These are phyloP conservation scores for Emericellopsis atlantica DNA, from an alignment of 2,329 filamentous ascomycete genomes.

Conservation along the genomic window DNA sequence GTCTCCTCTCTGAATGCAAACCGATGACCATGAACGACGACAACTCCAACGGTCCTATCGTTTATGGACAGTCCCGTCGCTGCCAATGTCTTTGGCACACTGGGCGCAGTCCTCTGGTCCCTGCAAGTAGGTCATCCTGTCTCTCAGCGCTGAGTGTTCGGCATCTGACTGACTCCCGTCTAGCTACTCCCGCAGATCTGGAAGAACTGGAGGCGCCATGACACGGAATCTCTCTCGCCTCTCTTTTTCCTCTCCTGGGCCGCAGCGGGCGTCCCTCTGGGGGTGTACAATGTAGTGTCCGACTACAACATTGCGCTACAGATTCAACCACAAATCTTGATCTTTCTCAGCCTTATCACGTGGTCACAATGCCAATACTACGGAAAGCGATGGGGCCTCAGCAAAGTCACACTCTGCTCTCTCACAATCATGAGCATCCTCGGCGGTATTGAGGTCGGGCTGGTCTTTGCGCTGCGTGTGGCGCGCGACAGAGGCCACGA, in stretches of 20 bases:
- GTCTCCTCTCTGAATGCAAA: no score
- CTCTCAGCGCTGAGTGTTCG: neutral
- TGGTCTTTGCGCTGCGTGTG: slow-evolving; percentile 43
- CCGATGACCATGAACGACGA: no score
- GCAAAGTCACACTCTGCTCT: neutral
- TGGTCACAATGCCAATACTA: slow-evolving; percentile 19
- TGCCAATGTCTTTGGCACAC: slow-evolving; percentile 8
- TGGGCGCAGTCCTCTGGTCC: slow-evolving; percentile 7
- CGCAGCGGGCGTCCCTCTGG: slow-evolving; percentile 7
- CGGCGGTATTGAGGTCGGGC: slow-evolving; percentile 42
- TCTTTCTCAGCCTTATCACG: slow-evolving; percentile 14
- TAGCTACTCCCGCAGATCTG: slow-evolving; percentile 9
- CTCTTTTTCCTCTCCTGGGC: slow-evolving; percentile 8
- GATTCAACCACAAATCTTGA: slow-evolving; percentile 18
- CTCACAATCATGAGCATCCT: slow-evolving; percentile 31
- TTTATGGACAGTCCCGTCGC: slow-evolving; percentile 7
- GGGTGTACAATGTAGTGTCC: slow-evolving; percentile 14
- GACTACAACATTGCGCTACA: slow-evolving; percentile 17
- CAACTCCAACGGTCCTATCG: no score
- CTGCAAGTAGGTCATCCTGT: slow-evolving; percentile 4
- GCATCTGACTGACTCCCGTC: neutral
- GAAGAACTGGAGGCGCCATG: slow-evolving; percentile 7
- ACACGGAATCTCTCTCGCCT: slow-evolving; percentile 5
- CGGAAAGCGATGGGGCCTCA: slow-evolving; percentile 4
- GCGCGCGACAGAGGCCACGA: slow-evolving; percentile 28